These are phyloP conservation scores for Geotrichum klebahnii DNA, from an alignment of 1,139 yeast genomes.

Conservation along the genomic window DNA sequence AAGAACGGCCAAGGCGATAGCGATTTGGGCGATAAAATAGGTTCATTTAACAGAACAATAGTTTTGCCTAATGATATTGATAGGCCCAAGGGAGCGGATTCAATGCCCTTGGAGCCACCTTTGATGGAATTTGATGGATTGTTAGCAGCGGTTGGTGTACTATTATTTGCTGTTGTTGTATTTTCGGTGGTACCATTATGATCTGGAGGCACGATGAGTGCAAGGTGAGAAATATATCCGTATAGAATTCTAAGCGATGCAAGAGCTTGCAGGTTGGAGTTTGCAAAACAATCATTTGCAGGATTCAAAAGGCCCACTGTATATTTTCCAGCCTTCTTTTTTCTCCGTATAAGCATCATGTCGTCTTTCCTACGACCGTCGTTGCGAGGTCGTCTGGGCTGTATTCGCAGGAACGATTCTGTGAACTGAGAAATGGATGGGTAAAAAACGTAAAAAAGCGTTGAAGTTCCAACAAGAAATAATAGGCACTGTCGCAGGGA, in stretches of 20 bases:
- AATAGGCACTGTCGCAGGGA: neutral
- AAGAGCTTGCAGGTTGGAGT: constrained; percentile 83
- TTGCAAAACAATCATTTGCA: constrained; percentile 89
- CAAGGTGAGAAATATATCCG: constrained; percentile 45
- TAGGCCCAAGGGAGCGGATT: constrained; percentile 21
- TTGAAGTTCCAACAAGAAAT: neutral
- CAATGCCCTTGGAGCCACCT: constrained; percentile 7
- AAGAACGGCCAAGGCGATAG: constrained; percentile 77
- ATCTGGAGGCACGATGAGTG: constrained; percentile 41
- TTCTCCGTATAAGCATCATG: constrained; percentile 19
- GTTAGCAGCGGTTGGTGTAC: neutral
- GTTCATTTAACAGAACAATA: constrained; percentile 58
- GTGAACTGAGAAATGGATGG: neutral
- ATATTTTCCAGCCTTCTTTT: constrained; percentile 60
- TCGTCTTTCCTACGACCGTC: neutral
- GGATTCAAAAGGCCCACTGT: constrained; percentile 81
- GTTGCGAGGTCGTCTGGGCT: neutral
- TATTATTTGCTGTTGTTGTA: neutral
- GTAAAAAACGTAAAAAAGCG: neutral
- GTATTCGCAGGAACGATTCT: neutral
- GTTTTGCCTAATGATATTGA: constrained; percentile 50
- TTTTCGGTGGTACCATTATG: constrained; percentile 27
- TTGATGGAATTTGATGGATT: neutral
- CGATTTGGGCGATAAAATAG: constrained; percentile 52
- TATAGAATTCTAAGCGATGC: constrained; percentile 64